phyloP scores from a whole-genome alignment of 108 stramenopile species.

The Schizochytrium sp. region DNA sequence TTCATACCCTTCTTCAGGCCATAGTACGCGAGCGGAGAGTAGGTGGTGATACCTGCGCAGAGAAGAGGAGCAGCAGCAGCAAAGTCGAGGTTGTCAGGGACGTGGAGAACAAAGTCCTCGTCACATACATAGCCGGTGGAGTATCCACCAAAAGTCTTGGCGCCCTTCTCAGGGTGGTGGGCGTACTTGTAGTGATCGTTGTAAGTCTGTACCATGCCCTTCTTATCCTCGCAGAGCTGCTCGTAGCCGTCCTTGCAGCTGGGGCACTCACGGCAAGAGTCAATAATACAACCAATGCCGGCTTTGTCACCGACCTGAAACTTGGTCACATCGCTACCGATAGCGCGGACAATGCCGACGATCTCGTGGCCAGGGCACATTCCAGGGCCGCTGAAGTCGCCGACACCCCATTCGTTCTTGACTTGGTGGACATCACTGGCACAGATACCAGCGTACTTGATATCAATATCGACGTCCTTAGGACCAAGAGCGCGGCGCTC shows the following conservation, averaged over 20 bases:
- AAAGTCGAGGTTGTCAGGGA: constrained; percentile 13
- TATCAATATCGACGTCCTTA: constrained; percentile 51
- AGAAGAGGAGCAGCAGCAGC: constrained; percentile 67
- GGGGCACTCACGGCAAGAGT: constrained; percentile 76
- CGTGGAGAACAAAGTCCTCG: constrained; percentile 45
- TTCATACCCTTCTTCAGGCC: constrained; percentile 65
- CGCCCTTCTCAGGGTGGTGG: constrained; percentile 2
- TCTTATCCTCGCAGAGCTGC: constrained; percentile 66
- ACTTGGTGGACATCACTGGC: constrained; percentile 75
- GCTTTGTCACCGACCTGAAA: constrained; percentile 79
- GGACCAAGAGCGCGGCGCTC: constrained; percentile 39
- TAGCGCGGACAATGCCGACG: constrained; percentile 71
- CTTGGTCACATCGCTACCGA: constrained; percentile 75
- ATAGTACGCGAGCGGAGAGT: constrained; percentile 72
- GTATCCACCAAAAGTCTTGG: constrained; percentile 42
- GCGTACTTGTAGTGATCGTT: constrained; percentile 64
- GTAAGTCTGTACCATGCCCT: constrained; percentile 63
- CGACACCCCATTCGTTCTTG: constrained; percentile 62
- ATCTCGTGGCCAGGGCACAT: constrained; percentile 70
- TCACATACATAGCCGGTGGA: neutral
- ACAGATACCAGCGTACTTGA: constrained; percentile 72
- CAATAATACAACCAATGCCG: constrained; percentile 81
- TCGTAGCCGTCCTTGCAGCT: constrained; percentile 74
- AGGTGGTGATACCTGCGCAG: constrained; percentile 82
- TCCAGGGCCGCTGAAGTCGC: neutral